These are phyloP conservation scores for Pueraria montana DNA, from an alignment of 306 rosid species.

Conservation along the genomic window DNA sequence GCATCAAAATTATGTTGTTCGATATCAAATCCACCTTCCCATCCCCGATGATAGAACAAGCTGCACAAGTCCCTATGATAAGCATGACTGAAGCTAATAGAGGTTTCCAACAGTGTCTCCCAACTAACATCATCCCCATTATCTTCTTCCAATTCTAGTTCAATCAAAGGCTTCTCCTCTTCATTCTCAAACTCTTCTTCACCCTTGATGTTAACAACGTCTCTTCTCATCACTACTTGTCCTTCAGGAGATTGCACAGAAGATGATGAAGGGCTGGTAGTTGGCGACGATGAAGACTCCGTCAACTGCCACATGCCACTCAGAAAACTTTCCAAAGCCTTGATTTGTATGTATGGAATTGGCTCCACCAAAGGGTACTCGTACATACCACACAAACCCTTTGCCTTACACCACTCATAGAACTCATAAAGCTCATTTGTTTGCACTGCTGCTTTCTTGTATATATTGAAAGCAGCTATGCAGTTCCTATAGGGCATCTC, in stretches of 20 bases:
- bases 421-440: constrained; percentile 63
- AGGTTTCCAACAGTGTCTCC: constrained; percentile 79
- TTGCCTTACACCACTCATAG: constrained; percentile 68
- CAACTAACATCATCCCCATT: constrained; percentile 53
- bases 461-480: constrained; percentile 61
- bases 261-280: constrained; percentile 37
- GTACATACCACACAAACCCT: constrained; percentile 62
- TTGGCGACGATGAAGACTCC: constrained; percentile 52
- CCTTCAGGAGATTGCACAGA: constrained; percentile 18
- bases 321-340: constrained; percentile 63
- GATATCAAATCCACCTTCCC: too few species aligned
- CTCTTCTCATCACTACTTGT: not conserved
- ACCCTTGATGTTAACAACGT: constrained; percentile 38
- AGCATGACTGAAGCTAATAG: constrained; percentile 47
- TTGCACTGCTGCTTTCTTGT: constrained; percentile 75
- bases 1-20: not conserved
- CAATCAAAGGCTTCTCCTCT: constrained; percentile 65
- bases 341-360: constrained; percentile 66
- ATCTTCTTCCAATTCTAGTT: constrained; percentile 44
- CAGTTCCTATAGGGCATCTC: constrained; percentile 68
- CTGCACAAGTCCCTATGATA: constrained; percentile 22
- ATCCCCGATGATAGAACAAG: not conserved
- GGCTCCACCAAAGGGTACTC: constrained; percentile 72
- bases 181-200: constrained; percentile 40
- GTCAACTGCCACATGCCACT: constrained; percentile 80